Evolutionary conservation across 2,329 filamentous ascomycete species (phyloP).

Genomic region (Tolypocladium capitatum): DNA sequence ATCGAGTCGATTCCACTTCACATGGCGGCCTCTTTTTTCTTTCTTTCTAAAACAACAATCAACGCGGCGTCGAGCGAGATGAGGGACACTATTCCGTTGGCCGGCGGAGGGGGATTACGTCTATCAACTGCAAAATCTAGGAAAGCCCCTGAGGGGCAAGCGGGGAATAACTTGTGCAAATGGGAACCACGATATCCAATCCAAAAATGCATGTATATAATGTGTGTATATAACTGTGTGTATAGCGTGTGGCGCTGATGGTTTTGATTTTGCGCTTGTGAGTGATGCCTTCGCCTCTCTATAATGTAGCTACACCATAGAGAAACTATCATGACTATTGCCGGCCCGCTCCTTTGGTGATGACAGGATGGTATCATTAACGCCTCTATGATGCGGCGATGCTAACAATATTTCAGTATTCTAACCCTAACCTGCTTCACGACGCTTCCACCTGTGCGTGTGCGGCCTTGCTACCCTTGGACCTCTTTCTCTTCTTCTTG

Average conservation of each 20-base stretch:
- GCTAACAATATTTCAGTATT: background rate
- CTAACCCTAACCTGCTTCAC: background rate
- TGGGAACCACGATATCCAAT: background rate
- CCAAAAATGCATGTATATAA: background rate
- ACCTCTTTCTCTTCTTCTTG: constrained; percentile 41
- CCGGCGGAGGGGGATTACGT: background rate
- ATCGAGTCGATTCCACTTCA: background rate
- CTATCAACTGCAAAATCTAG: too few relatives aligned
- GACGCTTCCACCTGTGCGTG: constrained; percentile 13
- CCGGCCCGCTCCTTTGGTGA: background rate
- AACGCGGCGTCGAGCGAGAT: too few relatives aligned
- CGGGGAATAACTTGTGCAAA: background rate
- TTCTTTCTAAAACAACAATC: too few relatives aligned
- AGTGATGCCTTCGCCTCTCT: background rate
- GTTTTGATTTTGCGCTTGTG: too few relatives aligned
- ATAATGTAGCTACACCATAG: too few relatives aligned
- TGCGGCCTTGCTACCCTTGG: constrained; percentile 28
- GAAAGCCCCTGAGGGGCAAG: too few relatives aligned
- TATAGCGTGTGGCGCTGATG: background rate
- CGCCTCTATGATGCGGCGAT: background rate
- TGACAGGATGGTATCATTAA: constrained; percentile 1
- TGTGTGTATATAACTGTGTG: background rate
- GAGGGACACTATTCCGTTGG: background rate
- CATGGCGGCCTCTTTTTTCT: too few relatives aligned
- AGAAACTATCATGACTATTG: background rate